These are phyloP conservation scores for Abrus precatorius DNA, from an alignment of 306 rosid genomes.

Conservation along the genomic window DNA sequence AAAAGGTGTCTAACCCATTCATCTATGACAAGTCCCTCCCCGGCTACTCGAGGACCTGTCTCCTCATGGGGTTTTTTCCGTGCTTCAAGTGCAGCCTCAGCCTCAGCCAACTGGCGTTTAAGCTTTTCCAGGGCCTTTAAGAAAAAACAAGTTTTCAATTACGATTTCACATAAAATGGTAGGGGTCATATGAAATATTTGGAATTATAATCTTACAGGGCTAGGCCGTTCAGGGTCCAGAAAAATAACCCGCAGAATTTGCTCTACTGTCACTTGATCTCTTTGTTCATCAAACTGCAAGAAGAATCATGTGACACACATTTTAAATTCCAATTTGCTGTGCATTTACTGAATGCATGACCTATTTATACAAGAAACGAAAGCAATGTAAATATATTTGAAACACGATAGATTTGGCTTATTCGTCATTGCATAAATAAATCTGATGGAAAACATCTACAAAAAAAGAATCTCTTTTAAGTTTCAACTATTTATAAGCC, in stretches of 20 bases:
- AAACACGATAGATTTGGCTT: not conserved
- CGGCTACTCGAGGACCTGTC: slow-evolving; percentile 72
- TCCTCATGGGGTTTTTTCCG: slow-evolving; percentile 88
- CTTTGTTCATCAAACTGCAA: slow-evolving; percentile 92
- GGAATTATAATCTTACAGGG: slow-evolving; percentile 65
- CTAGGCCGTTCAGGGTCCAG: slow-evolving; percentile 79
- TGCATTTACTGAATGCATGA: slow-evolving; percentile 12
- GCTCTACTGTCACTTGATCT: slow-evolving; percentile 91
- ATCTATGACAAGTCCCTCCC: slow-evolving; percentile 92
- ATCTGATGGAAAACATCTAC: slow-evolving; percentile 6
- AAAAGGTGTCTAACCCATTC: slow-evolving; percentile 86
- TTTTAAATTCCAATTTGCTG: slow-evolving; percentile 1
- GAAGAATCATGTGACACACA: slow-evolving; percentile 24
- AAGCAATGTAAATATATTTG: slow-evolving; percentile 7
- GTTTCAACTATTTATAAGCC: not conserved
- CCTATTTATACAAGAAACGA: slow-evolving; percentile 5
- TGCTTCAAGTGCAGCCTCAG: slow-evolving; percentile 83
- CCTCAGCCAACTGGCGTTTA: slow-evolving; percentile 84
- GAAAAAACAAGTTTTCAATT: slow-evolving; percentile 32
- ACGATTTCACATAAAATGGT: not conserved
- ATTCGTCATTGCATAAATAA: slow-evolving; percentile 6
- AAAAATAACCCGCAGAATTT: slow-evolving; percentile 84
- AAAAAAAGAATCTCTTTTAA: not conserved
- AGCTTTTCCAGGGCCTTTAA: slow-evolving; percentile 86
- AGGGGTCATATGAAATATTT: not conserved